Percentiles rank a stretch among this genome's conserved stretches.
These are phyloP conservation scores for Endothia cerciana DNA, from an alignment of 2,329 filamentous ascomycete species.

Conservation along the genomic window DNA sequence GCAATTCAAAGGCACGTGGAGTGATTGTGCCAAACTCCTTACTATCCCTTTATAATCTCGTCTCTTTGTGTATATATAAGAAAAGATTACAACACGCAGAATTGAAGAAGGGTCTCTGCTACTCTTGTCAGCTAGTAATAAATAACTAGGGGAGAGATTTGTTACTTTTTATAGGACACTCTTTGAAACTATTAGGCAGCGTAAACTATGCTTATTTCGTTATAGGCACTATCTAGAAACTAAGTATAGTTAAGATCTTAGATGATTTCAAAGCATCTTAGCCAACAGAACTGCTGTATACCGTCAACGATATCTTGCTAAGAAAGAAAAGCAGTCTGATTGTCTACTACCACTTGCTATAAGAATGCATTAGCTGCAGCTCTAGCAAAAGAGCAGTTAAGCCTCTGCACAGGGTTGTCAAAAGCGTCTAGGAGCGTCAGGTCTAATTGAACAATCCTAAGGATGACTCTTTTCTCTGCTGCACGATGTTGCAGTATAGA, in stretches of 20 bases:
- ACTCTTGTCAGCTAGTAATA: too few species aligned
- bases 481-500: not conserved
- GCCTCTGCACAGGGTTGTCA: not conserved
- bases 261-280: not conserved
- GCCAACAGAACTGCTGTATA: conserved; percentile 3
- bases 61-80: too few species aligned
- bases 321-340: not conserved
- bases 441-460: not conserved
- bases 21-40: too few species aligned
- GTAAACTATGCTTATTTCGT: not conserved
- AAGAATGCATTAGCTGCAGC: conserved; percentile 1
- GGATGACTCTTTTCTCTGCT: not conserved
- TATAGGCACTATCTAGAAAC: conserved; percentile 3
- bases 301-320: not conserved
- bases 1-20: too few species aligned
- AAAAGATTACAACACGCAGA: too few species aligned
- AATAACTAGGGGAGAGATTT: too few species aligned
- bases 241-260: not conserved
- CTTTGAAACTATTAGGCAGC: conserved; percentile 4
- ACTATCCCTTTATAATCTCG: too few species aligned
- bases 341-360: not conserved
- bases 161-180: too few species aligned
- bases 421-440: not conserved
- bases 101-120: too few species aligned
- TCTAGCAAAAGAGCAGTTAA: not conserved